Percentiles rank a stretch among this genome's conserved stretches.
Evolutionary conservation across 371 early-diverging fungal genomes (phyloP).

Genomic region (Coemansia sp.): DNA sequence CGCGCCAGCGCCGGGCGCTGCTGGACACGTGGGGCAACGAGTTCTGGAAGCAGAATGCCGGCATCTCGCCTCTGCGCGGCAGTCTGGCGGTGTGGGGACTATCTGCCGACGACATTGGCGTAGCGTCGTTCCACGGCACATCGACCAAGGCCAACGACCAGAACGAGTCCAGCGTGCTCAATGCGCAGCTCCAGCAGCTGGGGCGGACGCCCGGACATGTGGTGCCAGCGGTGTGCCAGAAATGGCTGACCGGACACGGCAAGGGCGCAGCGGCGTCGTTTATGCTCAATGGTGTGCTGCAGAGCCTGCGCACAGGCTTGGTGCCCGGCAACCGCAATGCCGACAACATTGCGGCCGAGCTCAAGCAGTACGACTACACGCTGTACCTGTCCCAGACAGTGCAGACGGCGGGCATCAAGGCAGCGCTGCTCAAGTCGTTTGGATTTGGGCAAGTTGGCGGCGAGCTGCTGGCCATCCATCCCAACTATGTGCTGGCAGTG

Average conservation of each 20-base stretch:
- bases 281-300: conserved; percentile 94
- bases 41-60: conserved; percentile 78
- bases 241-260: conserved; percentile 93
- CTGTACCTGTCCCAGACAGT: conserved; percentile 84
- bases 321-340: conserved; percentile 96
- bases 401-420: conserved; percentile 91
- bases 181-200: conserved; percentile 84
- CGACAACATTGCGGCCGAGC: conserved; percentile 85
- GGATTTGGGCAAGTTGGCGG: conserved; percentile 97
- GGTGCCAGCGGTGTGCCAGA: conserved; percentile 85
- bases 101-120: conserved; percentile 89
- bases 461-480: conserved; percentile 73
- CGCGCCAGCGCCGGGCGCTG: conserved; percentile 77
- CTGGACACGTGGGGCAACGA: conserved; percentile 79
- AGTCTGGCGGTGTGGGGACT: conserved; percentile 87
- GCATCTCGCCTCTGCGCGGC: conserved; percentile 86
- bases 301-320: conserved; percentile 82
- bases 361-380: conserved; percentile 77
- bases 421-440: conserved; percentile 89
- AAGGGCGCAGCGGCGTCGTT: conserved; percentile 95
- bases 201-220: conserved; percentile 89
- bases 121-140: conserved; percentile 96
- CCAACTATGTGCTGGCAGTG: conserved; percentile 82
- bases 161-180: conserved; percentile 91
- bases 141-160: conserved; percentile 96